Percentiles rank a stretch among this genome's conserved stretches.
Conservation (phyloP, 805 yeast genomes). For the Ogataea neopini region DNA sequence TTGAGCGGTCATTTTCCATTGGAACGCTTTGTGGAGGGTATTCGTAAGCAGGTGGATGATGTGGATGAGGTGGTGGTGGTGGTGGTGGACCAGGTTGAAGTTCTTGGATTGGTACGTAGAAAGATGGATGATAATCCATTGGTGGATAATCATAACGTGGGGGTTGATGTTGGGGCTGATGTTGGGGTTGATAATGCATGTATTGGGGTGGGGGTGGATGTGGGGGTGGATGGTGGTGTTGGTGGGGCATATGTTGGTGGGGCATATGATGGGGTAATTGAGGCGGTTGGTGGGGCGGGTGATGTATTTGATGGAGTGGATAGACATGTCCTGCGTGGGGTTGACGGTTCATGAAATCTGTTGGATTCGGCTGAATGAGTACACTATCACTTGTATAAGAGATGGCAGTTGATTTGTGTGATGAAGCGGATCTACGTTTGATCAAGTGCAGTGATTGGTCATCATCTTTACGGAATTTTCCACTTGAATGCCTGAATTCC, state of each 20-base stretch:
- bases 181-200: not conserved
- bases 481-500: constrained; percentile 58
- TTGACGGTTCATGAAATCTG: not conserved
- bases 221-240: not conserved
- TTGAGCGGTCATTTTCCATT: constrained; percentile 10
- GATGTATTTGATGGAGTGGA: too few species aligned
- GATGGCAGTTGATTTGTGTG: constrained; percentile 16
- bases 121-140: constrained; percentile 21
- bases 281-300: constrained; percentile 11
- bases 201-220: constrained; percentile 5
- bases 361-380: not conserved
- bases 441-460: constrained; percentile 46
- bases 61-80: constrained; percentile 8
- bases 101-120: constrained; percentile 21
- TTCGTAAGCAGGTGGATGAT: constrained; percentile 11
- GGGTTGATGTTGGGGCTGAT: constrained; percentile 10
- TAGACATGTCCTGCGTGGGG: too few species aligned
- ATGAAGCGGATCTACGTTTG: constrained; percentile 48
- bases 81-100: constrained; percentile 10
- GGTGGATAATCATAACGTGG: constrained; percentile 16
- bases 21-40: constrained; percentile 8
- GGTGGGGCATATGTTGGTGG: constrained; percentile 19
- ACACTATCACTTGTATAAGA: constrained; percentile 11
- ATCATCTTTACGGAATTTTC: constrained; percentile 50
- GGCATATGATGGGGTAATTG: constrained; percentile 17